Conservation (phyloP, 169 alveolate genomes). For the Plasmodium fragile region DNA sequence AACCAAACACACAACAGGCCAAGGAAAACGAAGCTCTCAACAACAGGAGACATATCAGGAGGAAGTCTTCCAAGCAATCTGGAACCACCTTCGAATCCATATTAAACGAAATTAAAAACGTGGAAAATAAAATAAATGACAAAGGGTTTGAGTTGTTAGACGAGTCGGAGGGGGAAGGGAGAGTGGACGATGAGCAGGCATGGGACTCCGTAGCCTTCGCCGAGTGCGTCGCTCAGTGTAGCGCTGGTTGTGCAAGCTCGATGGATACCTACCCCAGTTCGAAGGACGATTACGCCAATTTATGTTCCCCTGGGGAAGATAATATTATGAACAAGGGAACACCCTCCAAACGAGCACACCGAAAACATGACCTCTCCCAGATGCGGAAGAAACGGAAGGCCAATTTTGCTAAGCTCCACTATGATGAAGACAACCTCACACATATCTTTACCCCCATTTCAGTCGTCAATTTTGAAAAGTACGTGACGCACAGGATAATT, state of each 20-base stretch:
- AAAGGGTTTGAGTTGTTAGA: conserved; percentile 15
- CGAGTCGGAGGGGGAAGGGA: background rate
- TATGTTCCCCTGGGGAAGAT: background rate
- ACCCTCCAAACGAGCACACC: background rate
- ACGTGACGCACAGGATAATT: conserved; percentile 4
- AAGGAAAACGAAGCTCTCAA: background rate
- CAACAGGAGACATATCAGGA: background rate
- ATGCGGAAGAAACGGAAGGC: conserved; percentile 22
- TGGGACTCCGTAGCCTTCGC: background rate
- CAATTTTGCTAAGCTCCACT: conserved; percentile 5
- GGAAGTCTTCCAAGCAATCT: background rate
- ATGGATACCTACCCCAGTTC: background rate
- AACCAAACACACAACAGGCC: too few species aligned
- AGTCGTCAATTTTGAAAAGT: conserved; percentile 33
- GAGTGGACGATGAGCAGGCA: background rate
- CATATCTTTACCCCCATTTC: background rate
- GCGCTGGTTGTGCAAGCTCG: background rate
- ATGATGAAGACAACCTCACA: conserved; percentile 7
- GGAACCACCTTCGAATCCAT: conserved; percentile 27
- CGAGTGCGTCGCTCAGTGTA: background rate
- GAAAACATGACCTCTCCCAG: background rate
- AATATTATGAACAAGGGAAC: background rate
- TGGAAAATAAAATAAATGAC: conserved; percentile 22
- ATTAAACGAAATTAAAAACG: conserved; percentile 17
- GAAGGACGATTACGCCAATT: background rate